Base-by-base conservation (phyloP, 2,329 filamentous ascomycete species). In the Cephalotrichum gorgonifer region DNA sequence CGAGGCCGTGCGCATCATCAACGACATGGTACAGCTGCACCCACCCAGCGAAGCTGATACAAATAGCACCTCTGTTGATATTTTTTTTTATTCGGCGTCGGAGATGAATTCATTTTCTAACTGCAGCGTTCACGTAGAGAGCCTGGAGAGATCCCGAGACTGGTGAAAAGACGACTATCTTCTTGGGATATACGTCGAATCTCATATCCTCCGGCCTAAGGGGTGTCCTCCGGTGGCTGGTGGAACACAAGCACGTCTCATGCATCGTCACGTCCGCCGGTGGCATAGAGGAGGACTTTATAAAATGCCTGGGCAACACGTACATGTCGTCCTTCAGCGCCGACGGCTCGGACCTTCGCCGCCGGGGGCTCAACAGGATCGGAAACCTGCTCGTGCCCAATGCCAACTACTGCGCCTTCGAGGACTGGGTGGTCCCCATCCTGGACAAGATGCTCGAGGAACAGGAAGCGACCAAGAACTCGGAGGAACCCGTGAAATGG, bases 181-280 rank as follows among this genome's bases (percentile, higher is more conserved):
- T 98, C 67, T 79, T 98, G 8, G 93, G 93, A 50, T 98, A 96
- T 70, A 98, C 93, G 9, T 95, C 88, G 46, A 98, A 98, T 64
- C 76, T 98, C 58, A 96, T 98, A 60, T 97, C 93, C 0, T 98
- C 91, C 3, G 93, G 93, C 8, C 78, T 98, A 27, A 81, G 93
- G 48, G 90, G 95, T 56, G 90, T 90, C 31, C 73, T 98, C 55
- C 86, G 93, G 50, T 98, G 89, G 71, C 79, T 98, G 1, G 90
- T 94, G 42, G 79, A 97, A 69, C 89, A 98, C 70, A 84, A 83
- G 54, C 90, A 97, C 63, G 83, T 98, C 54, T 93, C 88, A 1
- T 86, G 85, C 56, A 88, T 98, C 59, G 93, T 98, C 52, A 95
- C 93, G 23, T 95, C 93, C 0, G 93, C 93, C 0, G 93, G 93